These are phyloP conservation scores for Beauveria bassiana DNA, from an alignment of 2,329 filamentous ascomycete species.

Conservation along the genomic window DNA sequence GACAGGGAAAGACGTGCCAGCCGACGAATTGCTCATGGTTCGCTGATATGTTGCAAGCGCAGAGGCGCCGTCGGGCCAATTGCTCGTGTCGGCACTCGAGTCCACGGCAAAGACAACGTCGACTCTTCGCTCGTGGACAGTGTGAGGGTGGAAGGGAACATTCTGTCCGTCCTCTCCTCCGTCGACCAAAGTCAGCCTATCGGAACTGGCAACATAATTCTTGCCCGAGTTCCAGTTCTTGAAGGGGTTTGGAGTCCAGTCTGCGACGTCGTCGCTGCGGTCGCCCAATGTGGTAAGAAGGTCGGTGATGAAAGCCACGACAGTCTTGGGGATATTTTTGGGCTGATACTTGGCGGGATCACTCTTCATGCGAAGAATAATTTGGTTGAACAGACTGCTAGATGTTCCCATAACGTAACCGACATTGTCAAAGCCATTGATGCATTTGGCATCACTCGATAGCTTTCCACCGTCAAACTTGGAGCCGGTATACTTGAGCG, in stretches of 20 bases:
- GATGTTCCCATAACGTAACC: slow-evolving; percentile 79
- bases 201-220: slow-evolving; percentile 34
- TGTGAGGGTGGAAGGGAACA: slow-evolving; percentile 63
- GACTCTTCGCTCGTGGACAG: slow-evolving; percentile 40
- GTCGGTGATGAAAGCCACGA: slow-evolving; percentile 36
- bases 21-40: slow-evolving; percentile 36
- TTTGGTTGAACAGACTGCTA: slow-evolving; percentile 70
- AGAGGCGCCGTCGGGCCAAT: slow-evolving; percentile 55
- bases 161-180: slow-evolving; percentile 76
- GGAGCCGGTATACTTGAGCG: slow-evolving; percentile 52
- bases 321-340: slow-evolving; percentile 37
- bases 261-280: slow-evolving; percentile 66
- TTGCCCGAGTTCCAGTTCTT: slow-evolving; percentile 41
- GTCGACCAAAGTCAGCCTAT: slow-evolving; percentile 65
- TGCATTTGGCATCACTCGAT: slow-evolving; percentile 36
- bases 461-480: slow-evolving; percentile 44
- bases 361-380: slow-evolving; percentile 58
- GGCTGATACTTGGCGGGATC: slow-evolving; percentile 38
- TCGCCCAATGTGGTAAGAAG: slow-evolving; percentile 50
- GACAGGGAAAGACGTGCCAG: slow-evolving; percentile 49
- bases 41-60: slow-evolving; percentile 51
- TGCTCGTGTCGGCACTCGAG: slow-evolving; percentile 52
- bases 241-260: slow-evolving; percentile 56
- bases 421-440: slow-evolving; percentile 66
- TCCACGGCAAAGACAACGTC: slow-evolving; percentile 60